Base-by-base conservation (phyloP, 495 filamentous ascomycete species). In the Barbatosphaeria neglecta region DNA sequence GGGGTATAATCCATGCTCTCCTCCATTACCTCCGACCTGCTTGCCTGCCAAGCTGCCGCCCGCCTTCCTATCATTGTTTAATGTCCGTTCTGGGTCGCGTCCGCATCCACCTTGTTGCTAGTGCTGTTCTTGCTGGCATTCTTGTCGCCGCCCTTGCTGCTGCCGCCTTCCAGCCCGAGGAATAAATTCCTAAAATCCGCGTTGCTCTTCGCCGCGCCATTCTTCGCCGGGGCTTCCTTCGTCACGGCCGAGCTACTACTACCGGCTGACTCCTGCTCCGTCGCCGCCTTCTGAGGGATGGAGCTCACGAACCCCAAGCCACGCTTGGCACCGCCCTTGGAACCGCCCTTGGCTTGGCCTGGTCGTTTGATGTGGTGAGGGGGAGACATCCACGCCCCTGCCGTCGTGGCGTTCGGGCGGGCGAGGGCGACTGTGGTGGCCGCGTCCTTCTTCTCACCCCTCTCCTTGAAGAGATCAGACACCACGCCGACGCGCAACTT, bases 121-220 rank as follows among this genome's bases (percentile, higher is more conserved):
- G n/a, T n/a, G n/a, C n/a, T n/a, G n/a, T n/a, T n/a, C n/a, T n/a
- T 31, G 28, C 28, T 10, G 6, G n/a, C 11, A 41, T 41, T 15
- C 39, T 41, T 22, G 13, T 11, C 39, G 39, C 9, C 16, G 7
- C 19, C 19, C 37, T 23, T 22, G 16, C 38, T 22, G 3, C 20
- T 15, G 20, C 11, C 13, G 38, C 16, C 8, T 22, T 6, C 38
- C 8, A 22, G 20, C 15, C 46, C 51, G 27, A 80, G 46, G 55
- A 90, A 80, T 80, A 95, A 77, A 31, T 76, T 78, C 56, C 82
- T 86, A 65, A 95, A 95, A 67, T 94, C 88, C 42, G 82, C 83
- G 68, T 96, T 95, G 59, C 75, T 89, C 75, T 89, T 90, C 46
- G 62, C 71, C 43, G 51, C 47, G 48, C 46, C 50, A 47, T 40